Evolutionary conservation across 345 rosid genomes (phyloP), one percentile per base, ranked within the genome.

Genomic region (Reutealis trisperma): DNA sequence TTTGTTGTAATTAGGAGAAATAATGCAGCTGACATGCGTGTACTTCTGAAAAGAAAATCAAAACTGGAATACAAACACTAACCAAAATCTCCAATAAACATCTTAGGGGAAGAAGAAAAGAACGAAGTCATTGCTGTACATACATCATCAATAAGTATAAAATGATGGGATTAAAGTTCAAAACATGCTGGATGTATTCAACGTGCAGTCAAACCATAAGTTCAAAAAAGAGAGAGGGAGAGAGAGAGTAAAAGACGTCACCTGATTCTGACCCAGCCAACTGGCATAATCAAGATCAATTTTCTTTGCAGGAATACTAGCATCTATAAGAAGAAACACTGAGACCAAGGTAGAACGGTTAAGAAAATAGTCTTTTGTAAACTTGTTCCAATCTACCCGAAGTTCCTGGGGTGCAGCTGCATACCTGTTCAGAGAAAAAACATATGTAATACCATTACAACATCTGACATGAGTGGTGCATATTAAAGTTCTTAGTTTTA

Each of bases 251-350:
- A 37, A 68, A 34, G 25, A 42, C 14, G 25, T 60, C 84, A 93
- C 99, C 99, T 92, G 92, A 83, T 95, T 95, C 84, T 92, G 89
- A 67, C 98, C 97, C 78, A 95, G 91, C 99, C 99, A 95, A 74
- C 96, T 92, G 27, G 98, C 99, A 83, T 93, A 95, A 19, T 93
- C 98, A 18, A 95, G 96, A 82, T 95, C 99, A 16, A 95, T 92
- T 37, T 82, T 78, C 90, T 95, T 95, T 4, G 88, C 88, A 70
- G 99, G 93, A 80, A 95, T 95, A 80, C 98, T 95, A 57, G 98
- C 98, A 86, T 95, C 99, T 69, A 93, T 82, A 45, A 95, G 97
- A 75, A 95, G 90, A 86, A 95, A 93, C 6, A 93, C 98, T 8
- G 94, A 90, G 77, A 92, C 97, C 77, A 93, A 78, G 0, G 96